Percentiles rank a stretch among this genome's conserved stretches.
Conservation (phyloP, 352 stramenopile species). For the Globisporangium alternatum region DNA sequence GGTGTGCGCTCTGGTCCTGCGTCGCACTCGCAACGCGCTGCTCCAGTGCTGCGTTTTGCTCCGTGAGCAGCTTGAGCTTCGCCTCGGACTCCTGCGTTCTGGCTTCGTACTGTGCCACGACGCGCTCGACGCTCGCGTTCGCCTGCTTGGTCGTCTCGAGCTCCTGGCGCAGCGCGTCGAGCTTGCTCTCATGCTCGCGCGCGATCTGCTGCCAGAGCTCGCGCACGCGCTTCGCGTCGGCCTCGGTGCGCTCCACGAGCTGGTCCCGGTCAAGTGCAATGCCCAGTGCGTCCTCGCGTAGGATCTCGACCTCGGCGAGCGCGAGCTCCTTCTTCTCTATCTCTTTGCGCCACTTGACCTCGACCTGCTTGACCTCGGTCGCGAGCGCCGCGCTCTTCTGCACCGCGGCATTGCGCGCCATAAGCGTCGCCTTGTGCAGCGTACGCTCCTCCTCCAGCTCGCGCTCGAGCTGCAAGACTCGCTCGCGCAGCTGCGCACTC, state of each 20-base stretch:
- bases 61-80: constrained; percentile 23
- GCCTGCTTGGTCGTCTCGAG: constrained; percentile 32
- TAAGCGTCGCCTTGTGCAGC: constrained; percentile 48
- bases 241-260: constrained; percentile 67
- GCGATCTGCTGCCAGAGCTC: constrained; percentile 79
- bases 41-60: constrained; percentile 44
- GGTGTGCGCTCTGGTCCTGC: constrained; percentile 30
- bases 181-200: constrained; percentile 60
- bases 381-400: constrained; percentile 56
- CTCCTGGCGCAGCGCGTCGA: constrained; percentile 38
- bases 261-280: constrained; percentile 49
- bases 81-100: constrained; percentile 39
- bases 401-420: constrained; percentile 44
- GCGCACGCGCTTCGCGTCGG: constrained; percentile 64
- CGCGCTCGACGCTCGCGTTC: constrained; percentile 23
- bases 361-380: constrained; percentile 45
- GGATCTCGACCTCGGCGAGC: constrained; percentile 42
- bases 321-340: constrained; percentile 57
- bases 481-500: constrained; percentile 45
- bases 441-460: constrained; percentile 58
- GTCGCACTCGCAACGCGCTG: constrained; percentile 29
- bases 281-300: constrained; percentile 41
- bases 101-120: constrained; percentile 20
- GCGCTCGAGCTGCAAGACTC: constrained; percentile 47
- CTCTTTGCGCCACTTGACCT: constrained; percentile 64